A percentile compares a stretch with the other conserved stretches of the same genome.
These are phyloP conservation scores for Akebia trifoliata DNA, from an alignment of 164 flowering plant genomes.

Conservation along the genomic window DNA sequence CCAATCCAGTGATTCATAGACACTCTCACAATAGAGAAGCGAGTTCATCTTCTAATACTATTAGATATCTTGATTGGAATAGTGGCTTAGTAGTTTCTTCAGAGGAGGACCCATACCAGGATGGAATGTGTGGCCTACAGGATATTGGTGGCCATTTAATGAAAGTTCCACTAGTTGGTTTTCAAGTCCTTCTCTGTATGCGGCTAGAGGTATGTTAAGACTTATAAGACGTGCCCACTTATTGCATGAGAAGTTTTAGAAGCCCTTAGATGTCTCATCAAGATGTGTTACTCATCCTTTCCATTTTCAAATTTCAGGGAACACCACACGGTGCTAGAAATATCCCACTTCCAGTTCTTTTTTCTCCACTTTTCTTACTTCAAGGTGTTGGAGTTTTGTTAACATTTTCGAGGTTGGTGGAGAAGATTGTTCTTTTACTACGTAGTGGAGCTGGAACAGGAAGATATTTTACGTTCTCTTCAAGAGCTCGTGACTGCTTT, in stretches of 20 bases:
- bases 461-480: constrained; percentile 43
- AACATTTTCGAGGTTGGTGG: constrained; percentile 59
- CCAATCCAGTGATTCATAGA: constrained; percentile 80
- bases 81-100: constrained; percentile 55
- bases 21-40: constrained; percentile 38
- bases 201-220: constrained; percentile 59
- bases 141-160: constrained; percentile 92
- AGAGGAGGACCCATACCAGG: constrained; percentile 53
- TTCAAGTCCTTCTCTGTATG: constrained; percentile 85
- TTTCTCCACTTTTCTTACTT: constrained; percentile 65
- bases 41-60: constrained; percentile 43
- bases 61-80: constrained; percentile 67
- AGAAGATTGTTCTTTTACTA: constrained; percentile 56
- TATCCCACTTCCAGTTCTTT: constrained; percentile 51
- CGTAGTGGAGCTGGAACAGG: constrained; percentile 39
- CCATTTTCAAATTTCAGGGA: constrained; percentile 46
- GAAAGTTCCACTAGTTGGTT: constrained; percentile 71
- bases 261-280: neutral
- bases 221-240: neutral
- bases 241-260: neutral
- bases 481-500: constrained; percentile 53
- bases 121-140: constrained; percentile 53
- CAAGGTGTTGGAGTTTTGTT: constrained; percentile 80
- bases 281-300: constrained; percentile 4
- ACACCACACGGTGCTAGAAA: constrained; percentile 59